phyloP scores from a whole-genome alignment of 176 grass and related monocot species.

The Pharus latifolius region DNA sequence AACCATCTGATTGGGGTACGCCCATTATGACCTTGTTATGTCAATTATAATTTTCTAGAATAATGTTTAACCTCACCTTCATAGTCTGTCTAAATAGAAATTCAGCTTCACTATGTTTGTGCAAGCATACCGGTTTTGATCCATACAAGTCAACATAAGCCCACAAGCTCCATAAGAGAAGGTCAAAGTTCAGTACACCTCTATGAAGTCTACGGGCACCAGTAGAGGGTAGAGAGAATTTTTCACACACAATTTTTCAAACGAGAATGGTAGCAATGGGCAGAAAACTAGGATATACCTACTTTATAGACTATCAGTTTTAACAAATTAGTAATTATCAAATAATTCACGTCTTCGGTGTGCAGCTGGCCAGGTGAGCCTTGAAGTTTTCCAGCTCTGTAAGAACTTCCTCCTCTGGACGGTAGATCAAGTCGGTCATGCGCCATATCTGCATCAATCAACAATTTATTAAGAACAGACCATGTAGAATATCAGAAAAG shows the following conservation, averaged over 20 bases:
- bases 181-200: background rate
- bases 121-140: background rate
- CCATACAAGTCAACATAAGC: slow-evolving; percentile 24
- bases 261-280: background rate
- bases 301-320: slow-evolving; percentile 7
- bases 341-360: slow-evolving; percentile 34
- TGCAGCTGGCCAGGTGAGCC: slow-evolving; percentile 44
- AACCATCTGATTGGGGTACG: background rate
- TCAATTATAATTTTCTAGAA: background rate
- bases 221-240: slow-evolving; percentile 6
- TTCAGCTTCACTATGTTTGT: background rate
- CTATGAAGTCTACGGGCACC: background rate
- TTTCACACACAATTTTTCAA: background rate
- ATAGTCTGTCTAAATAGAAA: slow-evolving; percentile 6
- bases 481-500: background rate
- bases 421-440: slow-evolving; percentile 82
- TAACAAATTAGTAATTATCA: background rate
- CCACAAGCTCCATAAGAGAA: slow-evolving; percentile 4
- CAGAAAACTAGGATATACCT: slow-evolving; percentile 16
- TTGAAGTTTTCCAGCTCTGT: slow-evolving; percentile 87
- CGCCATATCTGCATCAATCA: slow-evolving; percentile 74
- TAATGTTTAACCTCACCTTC: slow-evolving; percentile 13
- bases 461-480: slow-evolving; percentile 1
- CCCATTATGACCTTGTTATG: background rate
- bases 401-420: slow-evolving; percentile 67